phyloP scores from a whole-genome alignment of 768 basidiomycete species.

The Lactifluus piperatus region DNA sequence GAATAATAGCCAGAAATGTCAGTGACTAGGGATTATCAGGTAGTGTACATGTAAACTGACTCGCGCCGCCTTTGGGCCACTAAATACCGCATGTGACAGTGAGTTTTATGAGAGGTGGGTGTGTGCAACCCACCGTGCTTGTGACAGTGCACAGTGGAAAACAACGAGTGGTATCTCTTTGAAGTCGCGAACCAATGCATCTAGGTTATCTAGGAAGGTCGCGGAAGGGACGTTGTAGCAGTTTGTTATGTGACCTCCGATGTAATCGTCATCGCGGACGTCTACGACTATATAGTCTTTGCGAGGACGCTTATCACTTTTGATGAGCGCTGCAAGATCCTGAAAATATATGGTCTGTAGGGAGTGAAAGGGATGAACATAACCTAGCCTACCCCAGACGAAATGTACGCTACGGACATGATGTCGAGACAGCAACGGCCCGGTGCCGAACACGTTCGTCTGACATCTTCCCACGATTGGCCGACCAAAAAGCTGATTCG shows the following conservation, averaged over 20 bases:
- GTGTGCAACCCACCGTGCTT: slow-evolving; percentile 50
- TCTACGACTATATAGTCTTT: slow-evolving; percentile 74
- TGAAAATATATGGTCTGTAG: slow-evolving; percentile 23
- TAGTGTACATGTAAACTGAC: slow-evolving; percentile 32
- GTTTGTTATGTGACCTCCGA: slow-evolving; percentile 70
- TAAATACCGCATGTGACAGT: slow-evolving; percentile 24
- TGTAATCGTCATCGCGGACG: slow-evolving; percentile 77
- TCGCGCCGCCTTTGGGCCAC: slow-evolving; percentile 71
- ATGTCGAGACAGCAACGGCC: too few species aligned
- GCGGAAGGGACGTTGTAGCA: slow-evolving; percentile 53
- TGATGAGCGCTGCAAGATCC: slow-evolving; percentile 66
- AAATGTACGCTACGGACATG: slow-evolving; percentile 33
- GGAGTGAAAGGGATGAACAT: slow-evolving; percentile 11
- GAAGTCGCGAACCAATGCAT: slow-evolving; percentile 48
- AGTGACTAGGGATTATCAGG: background rate
- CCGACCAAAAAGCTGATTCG: background rate
- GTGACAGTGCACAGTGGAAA: slow-evolving; percentile 75
- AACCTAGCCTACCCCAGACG: slow-evolving; percentile 28
- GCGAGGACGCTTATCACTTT: slow-evolving; percentile 46
- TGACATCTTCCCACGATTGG: background rate
- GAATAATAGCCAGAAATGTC: slow-evolving; percentile 9
- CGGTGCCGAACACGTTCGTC: background rate
- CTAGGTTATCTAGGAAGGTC: slow-evolving; percentile 48
- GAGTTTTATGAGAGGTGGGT: background rate
- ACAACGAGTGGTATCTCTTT: slow-evolving; percentile 56